phyloP scores from a whole-genome alignment of 306 rosid genomes.

The Adenanthera pavonina region DNA sequence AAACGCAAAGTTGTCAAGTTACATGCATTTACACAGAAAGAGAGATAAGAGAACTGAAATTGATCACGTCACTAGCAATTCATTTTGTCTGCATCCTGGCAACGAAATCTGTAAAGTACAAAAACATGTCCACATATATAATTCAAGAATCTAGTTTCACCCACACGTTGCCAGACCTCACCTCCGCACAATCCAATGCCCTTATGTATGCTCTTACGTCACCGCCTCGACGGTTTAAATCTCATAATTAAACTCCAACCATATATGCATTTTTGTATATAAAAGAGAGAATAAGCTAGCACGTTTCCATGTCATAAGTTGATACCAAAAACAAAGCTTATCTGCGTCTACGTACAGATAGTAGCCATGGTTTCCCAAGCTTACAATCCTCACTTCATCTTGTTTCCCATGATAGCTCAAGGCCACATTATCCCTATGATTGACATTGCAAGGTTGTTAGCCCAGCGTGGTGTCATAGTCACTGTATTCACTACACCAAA shows the following conservation, averaged over 20 bases:
- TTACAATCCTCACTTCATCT: constrained; percentile 23
- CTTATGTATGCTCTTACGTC: constrained; percentile 1
- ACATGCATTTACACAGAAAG: no score
- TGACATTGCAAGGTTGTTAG: constrained; percentile 50
- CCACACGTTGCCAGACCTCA: neutral
- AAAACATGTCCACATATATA: neutral
- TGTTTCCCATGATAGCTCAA: constrained; percentile 49
- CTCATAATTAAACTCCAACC: neutral
- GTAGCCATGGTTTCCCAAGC: constrained; percentile 13
- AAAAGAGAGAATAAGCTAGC: neutral
- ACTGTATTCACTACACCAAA: constrained; percentile 53
- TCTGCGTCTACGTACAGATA: neutral
- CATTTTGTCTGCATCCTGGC: neutral
- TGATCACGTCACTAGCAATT: no score
- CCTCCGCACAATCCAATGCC: neutral
- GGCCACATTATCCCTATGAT: constrained; percentile 52
- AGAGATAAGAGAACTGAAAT: no score
- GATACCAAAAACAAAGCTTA: neutral
- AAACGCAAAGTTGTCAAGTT: no score
- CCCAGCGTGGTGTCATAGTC: constrained; percentile 43
- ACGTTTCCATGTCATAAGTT: neutral
- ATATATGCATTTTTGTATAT: neutral
- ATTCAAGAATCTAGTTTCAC: neutral
- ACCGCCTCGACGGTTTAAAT: neutral
- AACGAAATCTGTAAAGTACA: neutral